phyloP scores from a whole-genome alignment of 1,139 yeast genomes.

The Sugiyamaella novakii region DNA sequence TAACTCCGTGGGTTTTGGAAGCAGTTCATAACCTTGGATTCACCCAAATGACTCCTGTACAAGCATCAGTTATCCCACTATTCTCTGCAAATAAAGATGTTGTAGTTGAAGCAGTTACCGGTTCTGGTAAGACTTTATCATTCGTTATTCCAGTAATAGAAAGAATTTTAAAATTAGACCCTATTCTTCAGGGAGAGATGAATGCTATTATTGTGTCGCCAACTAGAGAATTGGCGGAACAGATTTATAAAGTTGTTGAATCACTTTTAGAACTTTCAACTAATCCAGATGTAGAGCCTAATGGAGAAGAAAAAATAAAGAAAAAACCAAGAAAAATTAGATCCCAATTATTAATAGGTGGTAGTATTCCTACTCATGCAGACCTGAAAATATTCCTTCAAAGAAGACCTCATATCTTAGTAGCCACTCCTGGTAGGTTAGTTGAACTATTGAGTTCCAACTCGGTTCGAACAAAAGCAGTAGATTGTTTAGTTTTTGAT shows the following conservation, averaged over 20 bases:
- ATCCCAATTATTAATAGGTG: slow-evolving; percentile 81
- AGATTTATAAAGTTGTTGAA: slow-evolving; percentile 69
- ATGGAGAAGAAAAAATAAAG: neutral
- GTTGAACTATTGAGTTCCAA: slow-evolving; percentile 63
- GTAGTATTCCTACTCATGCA: slow-evolving; percentile 65
- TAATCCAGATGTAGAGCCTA: slow-evolving; percentile 37
- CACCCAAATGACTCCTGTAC: slow-evolving; percentile 92
- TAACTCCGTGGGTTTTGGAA: slow-evolving; percentile 45
- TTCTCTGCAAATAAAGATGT: slow-evolving; percentile 90
- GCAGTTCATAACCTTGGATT: slow-evolving; percentile 77
- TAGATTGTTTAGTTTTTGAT: slow-evolving; percentile 80
- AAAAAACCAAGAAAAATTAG: slow-evolving; percentile 43
- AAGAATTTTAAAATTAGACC: slow-evolving; percentile 48
- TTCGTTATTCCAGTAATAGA: slow-evolving; percentile 82
- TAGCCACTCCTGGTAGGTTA: slow-evolving; percentile 93
- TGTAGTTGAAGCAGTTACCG: slow-evolving; percentile 93
- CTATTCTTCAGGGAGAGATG: slow-evolving; percentile 54
- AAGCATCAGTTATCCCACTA: slow-evolving; percentile 91
- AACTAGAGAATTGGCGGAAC: slow-evolving; percentile 88
- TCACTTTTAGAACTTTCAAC: slow-evolving; percentile 63
- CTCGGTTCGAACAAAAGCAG: slow-evolving; percentile 47
- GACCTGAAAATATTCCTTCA: slow-evolving; percentile 64
- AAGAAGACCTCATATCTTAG: slow-evolving; percentile 66
- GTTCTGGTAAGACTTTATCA: slow-evolving; percentile 93
- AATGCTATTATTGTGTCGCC: slow-evolving; percentile 79